A percentile compares a stretch with the other conserved stretches of the same genome.
Evolutionary conservation across 2,329 filamentous ascomycete species (phyloP).

Genomic region (Colletotrichum filicis): DNA sequence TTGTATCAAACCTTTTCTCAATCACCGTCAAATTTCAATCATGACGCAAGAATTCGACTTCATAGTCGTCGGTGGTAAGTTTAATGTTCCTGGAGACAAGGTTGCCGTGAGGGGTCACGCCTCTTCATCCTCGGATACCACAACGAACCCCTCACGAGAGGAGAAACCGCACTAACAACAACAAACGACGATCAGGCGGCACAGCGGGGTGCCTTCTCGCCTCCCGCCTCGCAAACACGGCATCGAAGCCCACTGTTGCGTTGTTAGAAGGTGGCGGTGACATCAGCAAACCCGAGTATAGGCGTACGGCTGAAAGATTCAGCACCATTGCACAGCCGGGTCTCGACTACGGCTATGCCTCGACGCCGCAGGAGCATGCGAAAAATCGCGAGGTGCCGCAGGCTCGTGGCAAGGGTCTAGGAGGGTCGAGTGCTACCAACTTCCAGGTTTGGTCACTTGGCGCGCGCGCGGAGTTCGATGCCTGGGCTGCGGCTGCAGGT

Average conservation of each 20-base stretch:
- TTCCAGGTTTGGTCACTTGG: conserved; percentile 66
- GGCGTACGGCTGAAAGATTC: conserved; percentile 63
- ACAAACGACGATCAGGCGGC: conserved; percentile 55
- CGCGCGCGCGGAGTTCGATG: conserved; percentile 68
- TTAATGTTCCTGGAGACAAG: neutral
- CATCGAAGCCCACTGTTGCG: conserved; percentile 62
- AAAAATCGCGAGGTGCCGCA: conserved; percentile 58
- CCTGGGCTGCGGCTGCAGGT: conserved; percentile 66
- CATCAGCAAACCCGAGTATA: conserved; percentile 58
- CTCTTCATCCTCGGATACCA: too few species aligned
- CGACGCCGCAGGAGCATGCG: conserved; percentile 55
- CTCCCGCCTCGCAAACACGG: conserved; percentile 57
- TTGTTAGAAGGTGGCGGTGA: conserved; percentile 69
- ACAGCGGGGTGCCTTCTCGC: conserved; percentile 69
- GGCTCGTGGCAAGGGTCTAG: conserved; percentile 61
- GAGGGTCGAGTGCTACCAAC: conserved; percentile 64
- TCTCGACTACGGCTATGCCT: conserved; percentile 66
- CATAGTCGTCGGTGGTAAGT: conserved; percentile 48
- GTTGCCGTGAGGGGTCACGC: neutral
- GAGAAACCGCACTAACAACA: neutral
- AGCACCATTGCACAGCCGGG: conserved; percentile 57
- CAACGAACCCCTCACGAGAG: neutral
- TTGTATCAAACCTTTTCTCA: neutral
- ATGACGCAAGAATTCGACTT: conserved; percentile 42
- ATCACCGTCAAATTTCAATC: neutral